Percentiles rank a stretch among this genome's conserved stretches.
Evolutionary conservation across 768 basidiomycete genomes (phyloP).

Genomic region (Mycena capillaripes): DNA sequence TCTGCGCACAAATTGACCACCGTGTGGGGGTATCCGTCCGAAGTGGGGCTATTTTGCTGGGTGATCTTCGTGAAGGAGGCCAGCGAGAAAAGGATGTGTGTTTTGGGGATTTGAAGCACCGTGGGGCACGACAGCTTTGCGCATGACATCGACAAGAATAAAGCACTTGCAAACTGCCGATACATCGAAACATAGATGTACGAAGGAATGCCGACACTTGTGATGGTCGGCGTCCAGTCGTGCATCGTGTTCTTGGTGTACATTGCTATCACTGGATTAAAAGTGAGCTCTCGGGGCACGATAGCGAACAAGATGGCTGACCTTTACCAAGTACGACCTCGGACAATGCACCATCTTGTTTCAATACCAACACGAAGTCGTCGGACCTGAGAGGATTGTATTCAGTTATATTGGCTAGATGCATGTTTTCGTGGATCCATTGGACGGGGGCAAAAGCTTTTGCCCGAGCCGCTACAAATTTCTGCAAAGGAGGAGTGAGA

Average conservation of each 20-base stretch:
- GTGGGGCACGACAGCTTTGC: neutral
- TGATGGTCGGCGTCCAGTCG: neutral
- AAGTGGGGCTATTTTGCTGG: neutral
- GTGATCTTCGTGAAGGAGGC: neutral
- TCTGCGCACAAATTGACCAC: neutral
- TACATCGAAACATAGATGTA: slow-evolving; percentile 8
- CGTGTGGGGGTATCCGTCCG: neutral
- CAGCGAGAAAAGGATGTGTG: slow-evolving; percentile 12
- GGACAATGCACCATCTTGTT: neutral
- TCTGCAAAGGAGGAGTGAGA: neutral
- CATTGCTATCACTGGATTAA: neutral
- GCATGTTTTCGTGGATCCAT: slow-evolving; percentile 30
- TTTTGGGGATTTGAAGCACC: neutral
- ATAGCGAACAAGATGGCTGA: no score
- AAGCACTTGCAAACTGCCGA: neutral
- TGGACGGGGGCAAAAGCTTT: slow-evolving; percentile 13
- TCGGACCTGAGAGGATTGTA: slow-evolving; percentile 6
- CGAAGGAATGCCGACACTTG: neutral
- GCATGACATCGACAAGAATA: slow-evolving; percentile 13
- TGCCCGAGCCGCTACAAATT: neutral
- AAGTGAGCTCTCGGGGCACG: neutral
- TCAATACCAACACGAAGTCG: neutral
- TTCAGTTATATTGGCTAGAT: slow-evolving; percentile 22
- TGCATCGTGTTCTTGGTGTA: slow-evolving; percentile 10
- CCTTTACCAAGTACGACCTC: neutral